phyloP scores from a whole-genome alignment of 2,329 filamentous ascomycete genomes.

The Xylariaceae sp. region DNA sequence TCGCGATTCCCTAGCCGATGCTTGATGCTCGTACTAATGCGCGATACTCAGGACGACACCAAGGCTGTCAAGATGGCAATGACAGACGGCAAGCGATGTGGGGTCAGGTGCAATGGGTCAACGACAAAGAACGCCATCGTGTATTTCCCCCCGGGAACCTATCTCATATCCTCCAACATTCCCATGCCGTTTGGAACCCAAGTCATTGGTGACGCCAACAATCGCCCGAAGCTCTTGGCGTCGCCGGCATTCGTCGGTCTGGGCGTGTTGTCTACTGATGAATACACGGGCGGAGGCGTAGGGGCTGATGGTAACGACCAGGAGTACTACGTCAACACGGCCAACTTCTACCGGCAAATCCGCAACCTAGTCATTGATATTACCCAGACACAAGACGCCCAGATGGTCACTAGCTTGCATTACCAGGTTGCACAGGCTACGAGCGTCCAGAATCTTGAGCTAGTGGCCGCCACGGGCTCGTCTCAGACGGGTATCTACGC shows the following conservation, averaged over 20 bases:
- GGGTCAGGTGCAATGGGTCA: neutral
- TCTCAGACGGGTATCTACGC: neutral
- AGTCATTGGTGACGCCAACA: slow-evolving; percentile 1
- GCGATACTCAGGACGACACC: neutral
- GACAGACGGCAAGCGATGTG: slow-evolving; percentile 7
- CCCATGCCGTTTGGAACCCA: slow-evolving; percentile 1
- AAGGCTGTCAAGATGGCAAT: slow-evolving; percentile 4
- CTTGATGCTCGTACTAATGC: neutral
- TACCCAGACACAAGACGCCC: neutral
- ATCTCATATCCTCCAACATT: neutral
- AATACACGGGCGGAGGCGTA: neutral
- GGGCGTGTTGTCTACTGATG: slow-evolving; percentile 3
- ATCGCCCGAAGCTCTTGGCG: slow-evolving; percentile 2
- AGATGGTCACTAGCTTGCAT: neutral
- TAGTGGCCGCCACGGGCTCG: neutral
- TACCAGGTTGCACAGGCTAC: slow-evolving; percentile 16
- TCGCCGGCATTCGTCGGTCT: neutral
- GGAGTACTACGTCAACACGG: slow-evolving; percentile 6
- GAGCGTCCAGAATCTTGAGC: slow-evolving; percentile 1
- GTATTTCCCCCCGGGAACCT: slow-evolving; percentile 8
- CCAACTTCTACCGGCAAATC: slow-evolving; percentile 11
- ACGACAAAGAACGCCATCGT: slow-evolving; percentile 1
- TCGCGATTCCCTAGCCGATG: neutral
- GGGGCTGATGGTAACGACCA: neutral
- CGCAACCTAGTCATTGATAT: slow-evolving; percentile 16